Base-by-base conservation (phyloP, 768 basidiomycete species). In the Amanita inopinata region DNA sequence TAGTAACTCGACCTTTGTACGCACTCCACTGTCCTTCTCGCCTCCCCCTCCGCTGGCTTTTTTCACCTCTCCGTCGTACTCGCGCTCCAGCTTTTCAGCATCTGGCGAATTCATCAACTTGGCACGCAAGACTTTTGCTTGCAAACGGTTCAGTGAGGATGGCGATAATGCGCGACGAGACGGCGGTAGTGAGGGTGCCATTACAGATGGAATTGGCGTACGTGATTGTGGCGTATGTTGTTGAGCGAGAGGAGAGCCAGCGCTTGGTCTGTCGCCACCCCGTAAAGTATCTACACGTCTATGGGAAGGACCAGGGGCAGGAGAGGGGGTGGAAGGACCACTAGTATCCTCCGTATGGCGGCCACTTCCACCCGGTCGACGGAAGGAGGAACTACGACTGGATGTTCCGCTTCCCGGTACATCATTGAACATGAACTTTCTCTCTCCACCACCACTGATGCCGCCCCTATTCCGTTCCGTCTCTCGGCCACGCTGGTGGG, bases 81-180 rank as follows among this genome's bases (percentile, higher is more conserved):
- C 81, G 41, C 70, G 67, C 62, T 99, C 90, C 31, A 99, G 64
- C 33, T 69, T 66, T 15, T 72, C 74, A 5, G 91, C 87, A 53
- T 90, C 74, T 1, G 83, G 70, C n/a, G 77, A 71, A 23, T 75
- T 79, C 73, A 86, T 84, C 23, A 99, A 70, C 57, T 85, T 93
- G 3, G 96, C 93, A 25, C 89, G 80, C 6, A 99, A 65, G 1
- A 96, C 92, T 51, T 83, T 83, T 3, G 94, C 94, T 60, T 99
- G 94, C 1, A 99, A 62, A 55, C 80, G 85, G 59, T 99, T 98
- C 34, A 98, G 65, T 11, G 84, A 86, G 1, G 83, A 82, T 2
- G 82, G 80, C 0, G 84, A 84, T 43, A 86, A 54, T 0, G 71
- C 70, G 3, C 80, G 69, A 22, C 57, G 55, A 47, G 56, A 56